These are phyloP conservation scores for Picochlorum sp. DNA, from an alignment of 139 green algal species.

Conservation along the genomic window DNA sequence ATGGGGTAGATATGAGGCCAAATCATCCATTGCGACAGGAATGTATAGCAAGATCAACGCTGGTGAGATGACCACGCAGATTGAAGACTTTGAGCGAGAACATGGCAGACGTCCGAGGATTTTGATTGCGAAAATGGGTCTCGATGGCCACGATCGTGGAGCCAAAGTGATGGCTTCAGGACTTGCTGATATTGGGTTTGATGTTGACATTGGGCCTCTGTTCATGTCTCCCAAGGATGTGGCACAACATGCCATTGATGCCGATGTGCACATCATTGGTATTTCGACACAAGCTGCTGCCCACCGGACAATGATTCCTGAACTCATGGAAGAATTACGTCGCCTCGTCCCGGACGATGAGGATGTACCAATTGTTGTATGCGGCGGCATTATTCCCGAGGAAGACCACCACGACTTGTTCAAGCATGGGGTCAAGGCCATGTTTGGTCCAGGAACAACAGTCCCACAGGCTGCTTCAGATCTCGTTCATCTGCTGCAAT, in stretches of 20 bases:
- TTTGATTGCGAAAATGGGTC: conserved; percentile 57
- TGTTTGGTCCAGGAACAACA: conserved; percentile 58
- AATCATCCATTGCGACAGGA: conserved; percentile 29
- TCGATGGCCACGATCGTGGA: conserved; percentile 59
- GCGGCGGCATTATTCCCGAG: conserved; percentile 54
- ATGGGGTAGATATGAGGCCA: conserved; percentile 47
- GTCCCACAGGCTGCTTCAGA: conserved; percentile 44
- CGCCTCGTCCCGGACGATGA: conserved; percentile 2
- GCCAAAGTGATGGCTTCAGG: conserved; percentile 53
- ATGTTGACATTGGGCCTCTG: conserved; percentile 63
- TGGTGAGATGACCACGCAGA: conserved; percentile 5
- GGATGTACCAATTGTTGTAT: conserved; percentile 43
- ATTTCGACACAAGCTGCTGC: conserved; percentile 41
- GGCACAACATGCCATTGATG: conserved; percentile 51
- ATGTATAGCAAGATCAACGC: conserved; percentile 24
- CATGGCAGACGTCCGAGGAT: conserved; percentile 51
- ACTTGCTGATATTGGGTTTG: conserved; percentile 60
- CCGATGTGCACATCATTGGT: conserved; percentile 61
- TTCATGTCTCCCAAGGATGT: conserved; percentile 61
- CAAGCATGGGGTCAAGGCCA: conserved; percentile 37
- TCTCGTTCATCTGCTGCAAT: conserved; percentile 24
- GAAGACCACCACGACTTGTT: conserved; percentile 21
- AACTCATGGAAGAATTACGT: conserved; percentile 40
- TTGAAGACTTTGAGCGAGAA: conserved; percentile 22
- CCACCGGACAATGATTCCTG: conserved; percentile 47